Conservation (phyloP, 2,329 filamentous ascomycete species). For the Blumeria hordei region DNA sequence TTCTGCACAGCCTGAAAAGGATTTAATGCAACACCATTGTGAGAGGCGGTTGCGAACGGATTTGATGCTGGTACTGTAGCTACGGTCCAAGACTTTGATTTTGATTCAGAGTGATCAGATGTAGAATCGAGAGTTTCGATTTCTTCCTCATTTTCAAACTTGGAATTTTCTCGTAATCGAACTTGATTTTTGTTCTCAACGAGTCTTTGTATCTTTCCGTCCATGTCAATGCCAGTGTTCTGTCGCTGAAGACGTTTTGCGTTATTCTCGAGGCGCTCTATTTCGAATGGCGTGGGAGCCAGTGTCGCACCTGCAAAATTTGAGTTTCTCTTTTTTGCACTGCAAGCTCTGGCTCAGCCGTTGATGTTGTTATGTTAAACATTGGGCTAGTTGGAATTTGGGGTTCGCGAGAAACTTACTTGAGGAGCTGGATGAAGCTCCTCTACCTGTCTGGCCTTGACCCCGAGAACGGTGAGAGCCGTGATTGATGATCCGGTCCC, state of each 20-base stretch:
- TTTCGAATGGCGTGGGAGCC: conserved; percentile 10
- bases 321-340: conserved; percentile 4
- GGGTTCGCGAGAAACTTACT: conserved; percentile 10
- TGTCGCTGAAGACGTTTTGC: conserved; percentile 11
- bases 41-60: not conserved
- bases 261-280: conserved; percentile 14
- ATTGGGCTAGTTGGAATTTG: conserved; percentile 3
- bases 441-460: conserved; percentile 12
- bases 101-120: too few relatives aligned
- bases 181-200: too few relatives aligned
- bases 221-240: too few relatives aligned
- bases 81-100: too few relatives aligned
- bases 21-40: not conserved
- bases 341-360: conserved; percentile 4
- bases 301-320: conserved; percentile 4
- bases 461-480: conserved; percentile 12
- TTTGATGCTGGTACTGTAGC: not conserved
- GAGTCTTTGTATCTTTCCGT: too few relatives aligned
- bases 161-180: too few relatives aligned
- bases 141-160: too few relatives aligned
- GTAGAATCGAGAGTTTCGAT: too few relatives aligned
- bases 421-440: conserved; percentile 12
- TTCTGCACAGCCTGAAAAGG: not conserved
- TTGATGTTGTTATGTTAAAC: conserved; percentile 1
- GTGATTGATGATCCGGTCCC: conserved; percentile 2